Evolutionary conservation across 371 early-diverging fungal species (phyloP), one percentile per base, ranked within the genome.

Genomic region (Sanchytrium tribonematis): DNA sequence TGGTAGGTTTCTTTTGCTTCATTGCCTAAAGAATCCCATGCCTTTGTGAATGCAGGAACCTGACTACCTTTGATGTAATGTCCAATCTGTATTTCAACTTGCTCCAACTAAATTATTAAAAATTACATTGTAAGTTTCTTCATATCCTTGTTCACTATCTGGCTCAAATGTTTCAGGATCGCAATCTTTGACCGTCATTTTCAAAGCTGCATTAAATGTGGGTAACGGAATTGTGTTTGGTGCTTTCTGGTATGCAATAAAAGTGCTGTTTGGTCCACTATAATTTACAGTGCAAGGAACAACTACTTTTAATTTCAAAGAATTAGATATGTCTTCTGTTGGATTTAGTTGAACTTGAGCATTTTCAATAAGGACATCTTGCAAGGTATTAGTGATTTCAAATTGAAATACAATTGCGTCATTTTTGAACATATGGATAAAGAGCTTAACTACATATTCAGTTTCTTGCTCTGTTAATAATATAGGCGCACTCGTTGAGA

Each of bases 51-150:
- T 80, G 77, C 84, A 22, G 82, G 78, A 17, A 90, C 74, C 71
- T 87, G 88, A 0, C 86, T 82, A n/a, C 93, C 86, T 30, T 85
- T 81, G 74, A 95, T 85, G 75, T 90, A 95, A 78, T 95, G 95
- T 31, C 85, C 87, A 1, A 85, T 83, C 12, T 81, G 73, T 29
- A 93, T 74, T 28, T 95, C 91, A 29, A 90, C 78, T 30, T 88
- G 87, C 74, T 97, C 97, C 28, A 92, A 78, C 80, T 84, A 72
- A 30, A 31, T 1, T 68, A n/a, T 31, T 72, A 70, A 69, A 2
- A 30, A 1, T 28, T 75, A 80, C 84, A 75, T 80, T 81, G 76
- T 93, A 94, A 76, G 93, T 93, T 73, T 92, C 95, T 68, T 92
- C 93, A 70, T 88, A 93, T 16, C 97, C 97, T 72, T 86, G 85